phyloP scores from a whole-genome alignment of 2,329 filamentous ascomycete genomes.

The Fonsecaea multimorphosa region DNA sequence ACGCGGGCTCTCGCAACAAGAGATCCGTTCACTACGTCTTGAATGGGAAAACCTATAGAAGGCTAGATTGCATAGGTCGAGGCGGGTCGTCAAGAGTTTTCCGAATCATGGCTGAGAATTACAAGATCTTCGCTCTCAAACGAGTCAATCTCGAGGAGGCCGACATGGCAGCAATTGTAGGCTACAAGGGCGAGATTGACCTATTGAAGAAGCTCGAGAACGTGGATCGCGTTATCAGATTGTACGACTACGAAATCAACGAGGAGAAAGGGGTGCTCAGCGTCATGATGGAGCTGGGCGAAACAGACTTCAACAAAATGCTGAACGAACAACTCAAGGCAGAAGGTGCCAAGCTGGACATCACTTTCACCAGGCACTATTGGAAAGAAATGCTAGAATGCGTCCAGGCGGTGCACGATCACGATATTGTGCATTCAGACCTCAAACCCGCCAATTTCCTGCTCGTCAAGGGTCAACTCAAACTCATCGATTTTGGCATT shows the following conservation, averaged over 20 bases:
- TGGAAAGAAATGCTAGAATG: conserved; percentile 99
- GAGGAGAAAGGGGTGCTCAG: conserved; percentile 86
- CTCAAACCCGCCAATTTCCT: conserved; percentile 98
- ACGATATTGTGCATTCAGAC: conserved; percentile 95
- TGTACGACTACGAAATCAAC: conserved; percentile 94
- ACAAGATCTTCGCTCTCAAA: conserved; percentile 93
- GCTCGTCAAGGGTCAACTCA: conserved; percentile 84
- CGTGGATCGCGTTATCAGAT: conserved; percentile 85
- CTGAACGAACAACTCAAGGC: conserved; percentile 74
- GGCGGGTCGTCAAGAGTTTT: conserved; percentile 95
- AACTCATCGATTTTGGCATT: conserved; percentile 98
- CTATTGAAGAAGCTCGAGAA: conserved; percentile 79
- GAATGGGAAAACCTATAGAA: conserved; percentile 88
- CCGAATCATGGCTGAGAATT: conserved; percentile 95
- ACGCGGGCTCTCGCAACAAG: conserved; percentile 75
- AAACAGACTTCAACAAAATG: conserved; percentile 88
- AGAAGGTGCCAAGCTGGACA: conserved; percentile 78
- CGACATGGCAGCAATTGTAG: conserved; percentile 80
- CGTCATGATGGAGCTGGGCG: conserved; percentile 96
- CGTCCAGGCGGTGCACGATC: conserved; percentile 82
- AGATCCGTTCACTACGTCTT: conserved; percentile 85
- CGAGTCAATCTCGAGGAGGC: conserved; percentile 88
- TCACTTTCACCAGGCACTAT: conserved; percentile 92
- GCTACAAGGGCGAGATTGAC: conserved; percentile 95
- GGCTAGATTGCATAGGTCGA: conserved; percentile 86